Conservation (phyloP, 176 grass and related monocot species). For the Eleusine coracana region DNA sequence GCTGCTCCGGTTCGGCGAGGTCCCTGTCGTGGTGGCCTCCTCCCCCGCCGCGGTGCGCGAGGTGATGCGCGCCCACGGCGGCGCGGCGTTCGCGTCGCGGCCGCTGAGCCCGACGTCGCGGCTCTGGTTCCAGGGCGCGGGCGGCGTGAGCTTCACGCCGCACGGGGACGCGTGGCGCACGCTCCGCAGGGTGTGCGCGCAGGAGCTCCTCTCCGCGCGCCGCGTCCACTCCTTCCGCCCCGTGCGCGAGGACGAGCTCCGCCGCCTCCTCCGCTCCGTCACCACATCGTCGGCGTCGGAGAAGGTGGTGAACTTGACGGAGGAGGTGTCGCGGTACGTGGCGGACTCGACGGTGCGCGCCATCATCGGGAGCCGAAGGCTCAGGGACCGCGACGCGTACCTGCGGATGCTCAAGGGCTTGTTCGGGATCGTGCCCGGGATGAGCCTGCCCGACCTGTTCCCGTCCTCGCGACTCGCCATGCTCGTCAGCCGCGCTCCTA, state of each 20-base stretch:
- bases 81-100: conserved; percentile 31
- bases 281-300: neutral
- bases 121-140: conserved; percentile 19
- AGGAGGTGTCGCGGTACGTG: neutral
- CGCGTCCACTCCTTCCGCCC: conserved; percentile 38
- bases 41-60: conserved; percentile 41
- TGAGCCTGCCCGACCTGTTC: conserved; percentile 67
- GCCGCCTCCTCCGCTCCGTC: conserved; percentile 41
- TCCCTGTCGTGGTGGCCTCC: conserved; percentile 30
- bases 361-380: conserved; percentile 45
- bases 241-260: neutral
- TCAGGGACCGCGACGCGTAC: conserved; percentile 42
- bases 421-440: conserved; percentile 46
- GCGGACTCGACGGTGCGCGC: conserved; percentile 53
- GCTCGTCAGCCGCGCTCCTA: conserved; percentile 35
- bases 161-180: conserved; percentile 34
- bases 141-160: conserved; percentile 37
- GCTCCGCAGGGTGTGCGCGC: conserved; percentile 25
- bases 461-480: conserved; percentile 53
- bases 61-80: conserved; percentile 36
- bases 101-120: conserved; percentile 23
- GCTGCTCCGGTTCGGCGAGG: neutral
- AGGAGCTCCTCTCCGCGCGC: conserved; percentile 37
- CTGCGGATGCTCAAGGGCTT: conserved; percentile 22
- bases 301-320: conserved; percentile 19